These are phyloP conservation scores for Gelatoporia subvermispora DNA, from an alignment of 768 basidiomycete genomes.

Conservation along the genomic window DNA sequence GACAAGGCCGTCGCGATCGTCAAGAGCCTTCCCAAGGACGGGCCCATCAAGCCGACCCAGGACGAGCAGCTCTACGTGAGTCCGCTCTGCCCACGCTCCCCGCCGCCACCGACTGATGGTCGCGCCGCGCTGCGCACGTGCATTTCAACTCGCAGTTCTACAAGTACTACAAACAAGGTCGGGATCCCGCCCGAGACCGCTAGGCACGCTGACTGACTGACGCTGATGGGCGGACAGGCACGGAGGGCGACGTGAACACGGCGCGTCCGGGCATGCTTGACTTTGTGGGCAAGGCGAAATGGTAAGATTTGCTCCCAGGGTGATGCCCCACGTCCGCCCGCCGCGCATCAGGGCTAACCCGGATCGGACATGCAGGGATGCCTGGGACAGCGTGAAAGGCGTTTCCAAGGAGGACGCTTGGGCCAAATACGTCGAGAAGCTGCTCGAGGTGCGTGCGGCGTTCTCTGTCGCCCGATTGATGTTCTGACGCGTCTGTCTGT, in stretches of 20 bases:
- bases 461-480: conserved; percentile 1
- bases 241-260: conserved; percentile 66
- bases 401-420: conserved; percentile 66
- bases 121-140: neutral
- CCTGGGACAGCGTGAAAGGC: conserved; percentile 77
- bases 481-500: conserved; percentile 7
- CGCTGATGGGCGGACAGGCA: conserved; percentile 40
- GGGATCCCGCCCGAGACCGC: conserved; percentile 10
- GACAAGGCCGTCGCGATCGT: conserved; percentile 71
- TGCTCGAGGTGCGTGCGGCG: conserved; percentile 51
- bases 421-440: conserved; percentile 67
- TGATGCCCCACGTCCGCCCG: neutral
- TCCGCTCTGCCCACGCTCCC: conserved; percentile 13
- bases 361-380: conserved; percentile 54
- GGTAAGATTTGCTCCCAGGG: conserved; percentile 42
- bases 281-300: conserved; percentile 87
- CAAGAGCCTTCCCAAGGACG: conserved; percentile 66
- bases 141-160: conserved; percentile 66
- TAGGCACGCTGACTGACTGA: neutral
- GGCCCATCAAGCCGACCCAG: conserved; percentile 67
- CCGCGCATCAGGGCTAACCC: neutral
- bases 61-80: conserved; percentile 80
- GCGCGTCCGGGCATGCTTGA: conserved; percentile 71
- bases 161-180: conserved; percentile 90
- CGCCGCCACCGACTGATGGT: neutral